phyloP scores from a whole-genome alignment of 345 rosid genomes.

The Moricandia moricandioides region DNA sequence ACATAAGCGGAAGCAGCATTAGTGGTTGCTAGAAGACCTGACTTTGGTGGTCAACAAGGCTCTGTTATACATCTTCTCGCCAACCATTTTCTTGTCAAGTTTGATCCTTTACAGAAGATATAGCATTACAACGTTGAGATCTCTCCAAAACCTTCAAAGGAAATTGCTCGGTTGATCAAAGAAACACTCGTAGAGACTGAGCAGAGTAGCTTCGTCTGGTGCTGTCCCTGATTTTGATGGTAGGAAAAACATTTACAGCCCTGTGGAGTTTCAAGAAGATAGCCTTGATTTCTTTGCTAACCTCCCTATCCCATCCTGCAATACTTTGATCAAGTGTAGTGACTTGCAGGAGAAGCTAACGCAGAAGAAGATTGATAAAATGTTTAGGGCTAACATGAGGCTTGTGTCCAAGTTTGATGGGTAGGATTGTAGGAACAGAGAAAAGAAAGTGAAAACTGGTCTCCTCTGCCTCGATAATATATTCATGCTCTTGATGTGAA shows the following conservation, averaged over 20 bases:
- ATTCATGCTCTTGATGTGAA: too few relatives aligned
- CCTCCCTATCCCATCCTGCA: constrained; percentile 67
- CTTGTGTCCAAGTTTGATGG: constrained; percentile 72
- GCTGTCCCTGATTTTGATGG: constrained; percentile 79
- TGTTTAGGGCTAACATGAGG: constrained; percentile 66
- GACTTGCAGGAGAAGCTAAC: constrained; percentile 53
- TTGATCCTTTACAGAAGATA: constrained; percentile 49
- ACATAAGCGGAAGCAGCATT: constrained; percentile 31
- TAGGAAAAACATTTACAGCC: constrained; percentile 72
- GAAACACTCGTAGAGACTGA: constrained; percentile 65
- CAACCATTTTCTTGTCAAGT: constrained; percentile 82
- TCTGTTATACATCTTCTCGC: constrained; percentile 71
- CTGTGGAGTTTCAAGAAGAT: constrained; percentile 74
- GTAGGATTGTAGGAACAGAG: constrained; percentile 47
- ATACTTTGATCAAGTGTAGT: constrained; percentile 28
- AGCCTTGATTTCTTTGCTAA: constrained; percentile 78
- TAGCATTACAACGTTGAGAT: constrained; percentile 92
- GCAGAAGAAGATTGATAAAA: constrained; percentile 45
- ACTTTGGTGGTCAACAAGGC: constrained; percentile 83
- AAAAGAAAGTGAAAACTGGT: constrained; percentile 59
- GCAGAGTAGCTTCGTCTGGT: constrained; percentile 49
- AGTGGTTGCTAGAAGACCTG: constrained; percentile 73
- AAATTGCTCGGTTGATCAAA: constrained; percentile 76
- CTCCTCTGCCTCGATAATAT: too few relatives aligned
- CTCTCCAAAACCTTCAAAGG: constrained; percentile 73